Conservation (phyloP, 345 rosid species). For the Crucihimalaya himalaica region DNA sequence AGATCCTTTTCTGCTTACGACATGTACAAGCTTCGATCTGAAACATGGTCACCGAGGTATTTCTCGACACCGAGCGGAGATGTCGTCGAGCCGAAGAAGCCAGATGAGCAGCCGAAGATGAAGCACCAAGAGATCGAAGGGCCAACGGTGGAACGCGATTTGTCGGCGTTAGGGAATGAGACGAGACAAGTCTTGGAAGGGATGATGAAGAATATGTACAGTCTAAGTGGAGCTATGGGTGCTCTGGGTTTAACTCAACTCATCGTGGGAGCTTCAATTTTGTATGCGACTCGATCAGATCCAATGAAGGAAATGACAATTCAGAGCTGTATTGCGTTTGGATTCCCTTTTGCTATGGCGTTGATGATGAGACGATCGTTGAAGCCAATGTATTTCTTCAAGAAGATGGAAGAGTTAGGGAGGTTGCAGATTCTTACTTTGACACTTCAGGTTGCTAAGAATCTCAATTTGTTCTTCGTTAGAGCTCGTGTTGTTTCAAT, state of each 20-base stretch:
- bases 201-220: slow-evolving; percentile 75
- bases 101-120: slow-evolving; percentile 60
- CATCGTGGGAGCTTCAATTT: slow-evolving; percentile 67
- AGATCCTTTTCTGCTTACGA: slow-evolving; percentile 36
- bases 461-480: slow-evolving; percentile 60
- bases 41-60: slow-evolving; percentile 42
- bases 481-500: slow-evolving; percentile 60
- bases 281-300: slow-evolving; percentile 48
- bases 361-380: slow-evolving; percentile 74
- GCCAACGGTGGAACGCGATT: slow-evolving; percentile 84
- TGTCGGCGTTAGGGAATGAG: slow-evolving; percentile 75
- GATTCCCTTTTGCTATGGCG: slow-evolving; percentile 79
- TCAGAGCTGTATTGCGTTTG: slow-evolving; percentile 71
- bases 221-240: slow-evolving; percentile 66
- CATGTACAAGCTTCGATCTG: slow-evolving; percentile 22
- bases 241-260: slow-evolving; percentile 66
- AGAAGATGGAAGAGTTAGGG: slow-evolving; percentile 86
- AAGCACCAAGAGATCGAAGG: slow-evolving; percentile 97
- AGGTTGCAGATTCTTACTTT: slow-evolving; percentile 87
- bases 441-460: slow-evolving; percentile 74
- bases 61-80: slow-evolving; percentile 45
- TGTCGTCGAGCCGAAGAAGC: neutral
- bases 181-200: slow-evolving; percentile 66
- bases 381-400: slow-evolving; percentile 85
- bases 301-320: slow-evolving; percentile 59